Conservation (phyloP, 306 rosid species). For the Vicia sativa region DNA sequence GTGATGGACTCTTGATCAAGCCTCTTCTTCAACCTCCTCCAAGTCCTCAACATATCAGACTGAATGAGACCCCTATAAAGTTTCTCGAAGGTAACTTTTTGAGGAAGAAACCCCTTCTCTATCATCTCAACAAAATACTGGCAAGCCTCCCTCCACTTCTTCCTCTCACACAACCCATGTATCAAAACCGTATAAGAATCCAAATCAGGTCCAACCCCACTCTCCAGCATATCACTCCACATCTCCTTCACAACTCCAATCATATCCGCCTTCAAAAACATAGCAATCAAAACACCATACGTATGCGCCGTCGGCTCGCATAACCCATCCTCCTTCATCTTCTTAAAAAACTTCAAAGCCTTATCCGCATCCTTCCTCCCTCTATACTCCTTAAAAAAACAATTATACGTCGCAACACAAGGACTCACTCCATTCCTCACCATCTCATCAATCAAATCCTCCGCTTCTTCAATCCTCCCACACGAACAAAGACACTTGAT, state of each 20-base stretch:
- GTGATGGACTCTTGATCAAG: conserved; percentile 87
- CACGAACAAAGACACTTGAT: conserved; percentile 81
- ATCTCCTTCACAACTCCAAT: conserved; percentile 57
- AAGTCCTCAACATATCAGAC: conserved; percentile 86
- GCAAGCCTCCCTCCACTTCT: conserved; percentile 84
- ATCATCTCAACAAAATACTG: conserved; percentile 87
- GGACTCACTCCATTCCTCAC: conserved; percentile 66
- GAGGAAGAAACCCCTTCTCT: conserved; percentile 91
- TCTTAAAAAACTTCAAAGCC: conserved; percentile 75
- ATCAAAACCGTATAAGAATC: conserved; percentile 74
- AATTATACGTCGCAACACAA: conserved; percentile 70
- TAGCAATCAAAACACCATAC: conserved; percentile 60
- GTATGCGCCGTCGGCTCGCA: conserved; percentile 65
- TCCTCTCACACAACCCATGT: conserved; percentile 72
- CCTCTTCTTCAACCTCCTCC: conserved; percentile 91
- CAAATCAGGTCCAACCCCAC: conserved; percentile 77
- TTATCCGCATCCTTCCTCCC: conserved; percentile 68
- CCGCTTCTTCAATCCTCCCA: conserved; percentile 81
- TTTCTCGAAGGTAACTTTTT: conserved; percentile 79
- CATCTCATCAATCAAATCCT: conserved; percentile 73
- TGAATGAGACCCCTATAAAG: conserved; percentile 84
- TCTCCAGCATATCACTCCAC: conserved; percentile 76
- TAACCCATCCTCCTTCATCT: conserved; percentile 67
- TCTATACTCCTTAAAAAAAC: conserved; percentile 79
- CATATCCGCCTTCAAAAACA: conserved; percentile 63